These are phyloP conservation scores for Gastrolobium bilobum DNA, from an alignment of 306 rosid genomes.

Conservation along the genomic window DNA sequence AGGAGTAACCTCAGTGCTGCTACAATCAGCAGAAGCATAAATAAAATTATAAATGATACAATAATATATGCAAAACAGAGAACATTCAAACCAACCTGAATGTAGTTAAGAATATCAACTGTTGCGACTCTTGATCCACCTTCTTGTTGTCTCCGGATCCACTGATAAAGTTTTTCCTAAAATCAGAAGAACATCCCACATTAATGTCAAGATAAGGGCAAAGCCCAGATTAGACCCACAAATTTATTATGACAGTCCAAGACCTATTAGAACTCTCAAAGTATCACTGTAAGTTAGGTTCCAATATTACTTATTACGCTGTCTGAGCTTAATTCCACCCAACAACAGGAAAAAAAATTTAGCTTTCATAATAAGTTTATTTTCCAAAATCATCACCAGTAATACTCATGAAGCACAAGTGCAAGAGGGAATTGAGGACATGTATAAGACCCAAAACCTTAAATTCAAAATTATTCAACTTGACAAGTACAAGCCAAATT, in stretches of 20 bases:
- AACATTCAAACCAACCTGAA: conserved; percentile 64
- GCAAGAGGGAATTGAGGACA: background rate
- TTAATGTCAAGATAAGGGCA: conserved; percentile 2
- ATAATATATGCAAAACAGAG: conserved; percentile 7
- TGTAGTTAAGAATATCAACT: conserved; percentile 69
- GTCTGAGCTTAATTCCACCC: background rate
- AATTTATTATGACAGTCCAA: background rate
- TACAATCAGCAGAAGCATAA: conserved; percentile 19
- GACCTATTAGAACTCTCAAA: background rate
- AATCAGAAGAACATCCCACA: conserved; percentile 29
- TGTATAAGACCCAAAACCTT: background rate
- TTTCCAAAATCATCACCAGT: conserved; percentile 13
- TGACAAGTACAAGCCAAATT: background rate
- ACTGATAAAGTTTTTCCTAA: conserved; percentile 88
- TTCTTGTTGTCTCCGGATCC: conserved; percentile 88
- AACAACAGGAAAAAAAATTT: background rate
- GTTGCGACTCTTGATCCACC: conserved; percentile 80
- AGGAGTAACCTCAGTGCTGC: too few species aligned
- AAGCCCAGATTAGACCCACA: background rate
- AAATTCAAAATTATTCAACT: background rate
- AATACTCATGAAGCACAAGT: background rate
- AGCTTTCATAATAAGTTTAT: background rate
- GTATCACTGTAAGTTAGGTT: background rate
- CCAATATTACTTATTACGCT: background rate
- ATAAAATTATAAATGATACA: background rate